phyloP scores from a whole-genome alignment of 2,329 filamentous ascomycete species.

The Aureobasidium sp. region DNA sequence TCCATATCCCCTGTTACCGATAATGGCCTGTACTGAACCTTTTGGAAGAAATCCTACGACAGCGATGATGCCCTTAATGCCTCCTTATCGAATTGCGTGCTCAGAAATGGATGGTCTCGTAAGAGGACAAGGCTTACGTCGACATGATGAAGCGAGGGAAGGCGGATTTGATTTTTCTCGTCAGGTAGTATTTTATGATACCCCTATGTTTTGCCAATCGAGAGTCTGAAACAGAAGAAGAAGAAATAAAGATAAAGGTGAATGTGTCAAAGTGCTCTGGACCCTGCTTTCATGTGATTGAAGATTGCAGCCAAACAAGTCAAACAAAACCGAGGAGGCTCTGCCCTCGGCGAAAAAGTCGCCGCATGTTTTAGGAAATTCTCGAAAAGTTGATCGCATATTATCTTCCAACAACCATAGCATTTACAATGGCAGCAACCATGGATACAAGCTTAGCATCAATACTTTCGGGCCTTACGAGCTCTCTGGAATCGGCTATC shows the following conservation, averaged over 20 bases:
- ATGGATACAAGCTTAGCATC: conserved; percentile 25
- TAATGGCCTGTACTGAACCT: conserved; percentile 43
- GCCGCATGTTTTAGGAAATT: background rate
- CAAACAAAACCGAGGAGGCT: background rate
- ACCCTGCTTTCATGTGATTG: conserved; percentile 13
- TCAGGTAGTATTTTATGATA: conserved; percentile 7
- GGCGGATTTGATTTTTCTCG: background rate
- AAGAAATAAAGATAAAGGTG: background rate
- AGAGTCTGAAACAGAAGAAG: background rate
- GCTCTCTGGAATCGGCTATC: conserved; percentile 58
- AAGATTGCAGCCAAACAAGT: background rate
- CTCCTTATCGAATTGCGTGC: background rate
- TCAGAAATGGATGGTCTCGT: background rate
- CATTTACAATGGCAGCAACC: background rate
- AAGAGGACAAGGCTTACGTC: background rate
- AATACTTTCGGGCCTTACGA: conserved; percentile 38
- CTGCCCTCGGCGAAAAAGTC: background rate
- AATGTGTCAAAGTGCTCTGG: background rate
- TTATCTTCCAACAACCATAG: background rate
- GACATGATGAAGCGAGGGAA: background rate
- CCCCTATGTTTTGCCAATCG: conserved; percentile 4
- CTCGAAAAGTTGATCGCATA: background rate
- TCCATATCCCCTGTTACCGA: conserved; percentile 45
- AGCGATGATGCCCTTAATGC: conserved; percentile 5
- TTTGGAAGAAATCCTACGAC: conserved; percentile 15